Conservation (phyloP, 148 eudicot genomes). For the Rhododendron ovatum region DNA sequence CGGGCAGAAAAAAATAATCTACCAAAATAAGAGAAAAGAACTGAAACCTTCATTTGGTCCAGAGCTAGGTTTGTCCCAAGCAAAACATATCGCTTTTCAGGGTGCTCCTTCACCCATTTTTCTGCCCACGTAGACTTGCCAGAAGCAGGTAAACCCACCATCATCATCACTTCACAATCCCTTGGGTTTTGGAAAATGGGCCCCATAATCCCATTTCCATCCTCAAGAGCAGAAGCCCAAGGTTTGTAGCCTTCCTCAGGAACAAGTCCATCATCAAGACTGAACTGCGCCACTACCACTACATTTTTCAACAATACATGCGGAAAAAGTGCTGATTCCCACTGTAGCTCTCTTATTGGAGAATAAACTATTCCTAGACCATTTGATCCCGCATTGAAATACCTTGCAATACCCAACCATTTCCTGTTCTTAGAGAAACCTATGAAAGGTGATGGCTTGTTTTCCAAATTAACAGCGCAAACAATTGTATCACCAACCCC, state of each 20-base stretch:
- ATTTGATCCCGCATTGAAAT: constrained; percentile 30
- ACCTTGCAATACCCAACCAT: constrained; percentile 40
- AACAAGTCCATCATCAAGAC: constrained; percentile 50
- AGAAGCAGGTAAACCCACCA: constrained; percentile 64
- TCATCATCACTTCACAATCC: constrained; percentile 19
- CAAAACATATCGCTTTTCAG: constrained; percentile 57
- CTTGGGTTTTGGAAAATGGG: constrained; percentile 28
- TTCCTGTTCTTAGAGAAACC: constrained; percentile 60
- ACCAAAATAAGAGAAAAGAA: not conserved
- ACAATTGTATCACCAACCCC: constrained; percentile 55
- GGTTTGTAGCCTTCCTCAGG: constrained; percentile 60
- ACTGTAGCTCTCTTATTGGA: constrained; percentile 17
- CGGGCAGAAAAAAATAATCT: not conserved
- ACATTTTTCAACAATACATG: constrained; percentile 69
- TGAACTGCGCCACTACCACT: constrained; percentile 53
- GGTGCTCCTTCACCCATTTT: constrained; percentile 52
- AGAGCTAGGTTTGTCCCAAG: constrained; percentile 62
- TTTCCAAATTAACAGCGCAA: constrained; percentile 59
- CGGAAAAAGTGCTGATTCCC: constrained; percentile 58
- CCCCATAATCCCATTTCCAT: constrained; percentile 43
- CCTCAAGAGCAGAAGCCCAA: constrained; percentile 47
- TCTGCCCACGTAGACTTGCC: constrained; percentile 82
- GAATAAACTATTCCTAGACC: constrained; percentile 31
- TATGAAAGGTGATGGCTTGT: constrained; percentile 36
- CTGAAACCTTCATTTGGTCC: constrained; percentile 68